Evolutionary conservation across 306 rosid genomes (phyloP).

Genomic region (Corylus americana): DNA sequence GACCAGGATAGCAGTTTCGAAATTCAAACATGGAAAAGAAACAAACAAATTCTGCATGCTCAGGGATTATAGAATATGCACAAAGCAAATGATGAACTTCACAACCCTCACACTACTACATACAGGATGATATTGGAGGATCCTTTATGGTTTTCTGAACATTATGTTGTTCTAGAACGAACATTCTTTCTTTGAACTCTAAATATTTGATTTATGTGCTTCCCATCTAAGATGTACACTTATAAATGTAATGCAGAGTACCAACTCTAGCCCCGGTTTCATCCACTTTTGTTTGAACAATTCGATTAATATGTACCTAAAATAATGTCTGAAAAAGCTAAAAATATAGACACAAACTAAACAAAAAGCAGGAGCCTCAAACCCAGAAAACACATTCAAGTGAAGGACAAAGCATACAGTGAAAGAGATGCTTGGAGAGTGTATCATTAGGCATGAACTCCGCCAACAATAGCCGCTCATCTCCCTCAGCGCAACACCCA

Average conservation of each 20-base stretch:
- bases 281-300: background rate
- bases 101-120: background rate
- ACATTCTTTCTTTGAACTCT: background rate
- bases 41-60: background rate
- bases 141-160: background rate
- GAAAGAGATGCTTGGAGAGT: conserved; percentile 96
- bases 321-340: background rate
- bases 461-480: conserved; percentile 84
- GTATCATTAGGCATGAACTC: conserved; percentile 98
- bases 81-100: no score
- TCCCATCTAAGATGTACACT: background rate
- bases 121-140: background rate
- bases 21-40: background rate
- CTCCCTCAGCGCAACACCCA: conserved; percentile 93
- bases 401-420: conserved; percentile 52
- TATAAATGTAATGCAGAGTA: background rate
- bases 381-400: background rate
- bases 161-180: background rate
- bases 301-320: background rate
- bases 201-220: background rate
- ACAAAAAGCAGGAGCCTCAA: background rate
- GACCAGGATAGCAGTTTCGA: background rate
- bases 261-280: background rate
- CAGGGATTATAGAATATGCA: no score
- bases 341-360: background rate